Evolutionary conservation across 495 filamentous ascomycete genomes (phyloP), one percentile per base, ranked within the genome.

Genomic region (Parmelia sp.): DNA sequence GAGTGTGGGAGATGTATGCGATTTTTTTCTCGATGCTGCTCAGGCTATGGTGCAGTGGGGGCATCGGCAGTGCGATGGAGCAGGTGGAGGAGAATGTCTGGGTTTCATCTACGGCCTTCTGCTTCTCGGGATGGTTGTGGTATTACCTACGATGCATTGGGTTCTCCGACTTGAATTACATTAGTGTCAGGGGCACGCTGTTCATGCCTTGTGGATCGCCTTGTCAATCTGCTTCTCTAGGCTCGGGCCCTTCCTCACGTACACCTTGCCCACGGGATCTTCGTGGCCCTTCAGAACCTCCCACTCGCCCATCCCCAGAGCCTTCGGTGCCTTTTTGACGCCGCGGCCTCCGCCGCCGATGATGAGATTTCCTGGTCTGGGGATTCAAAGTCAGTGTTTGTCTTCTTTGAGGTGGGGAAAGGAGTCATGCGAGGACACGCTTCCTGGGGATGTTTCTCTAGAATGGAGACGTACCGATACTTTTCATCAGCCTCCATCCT

Each of bases 341-440:
- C 90, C 91, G 27, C 90, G 77, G 1, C 91, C 91, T 15, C 90
- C 91, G 3, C 90, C 90, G 19, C 90, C 90, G 15, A 91, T 71
- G 53, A 95, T 88, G 59, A 94, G 72, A 68, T 96, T 96, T 0
- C 90, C 91, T 1, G 91, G 91, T 0, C 90, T 44, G 39, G 12
- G 39, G 39, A 15, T 6, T 40, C 39, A 40, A 12, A 10, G 15
- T 40, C 15, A 3, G n/a, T n/a, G n/a, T n/a, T n/a, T n/a, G n/a
- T n/a, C 39, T 40, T 40, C 39, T 40, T 15, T 7, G 39, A 36
- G 39, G 3, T 40, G 14, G 9, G 14, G 7, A 40, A 12, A 3
- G 39, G 39, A 40, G 39, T 10, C 39, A 15, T n/a, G n/a, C 14
- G 39, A 40, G 39, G 39, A 12, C 14, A 40, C 9, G 12, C 12